Evolutionary conservation across 2,329 filamentous ascomycete species (phyloP), one percentile per base, ranked within the genome.

Genomic region (Fusarium continuum): DNA sequence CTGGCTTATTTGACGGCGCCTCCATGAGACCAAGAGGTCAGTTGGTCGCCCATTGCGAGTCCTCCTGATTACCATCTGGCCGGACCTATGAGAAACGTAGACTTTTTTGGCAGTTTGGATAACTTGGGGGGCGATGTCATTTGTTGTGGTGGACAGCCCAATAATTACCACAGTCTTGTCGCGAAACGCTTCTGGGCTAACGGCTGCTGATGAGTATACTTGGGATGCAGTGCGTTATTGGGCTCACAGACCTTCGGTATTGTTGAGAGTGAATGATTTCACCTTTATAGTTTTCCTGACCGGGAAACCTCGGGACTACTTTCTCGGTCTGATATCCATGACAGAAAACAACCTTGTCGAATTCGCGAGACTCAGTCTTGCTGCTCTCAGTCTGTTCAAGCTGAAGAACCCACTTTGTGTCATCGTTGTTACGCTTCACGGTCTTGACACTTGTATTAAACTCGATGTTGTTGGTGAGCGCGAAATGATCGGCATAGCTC

Each of bases 341-440:
- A 1, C 60, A 63, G 8, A 63, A 64, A 1, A 58, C 54, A 6
- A 63, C 44, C 19, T 63, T 63, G 16, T 63, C 60, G 5, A 63
- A 63, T 2, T 14, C 2, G 4, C 14, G 29, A 7, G 25, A 34
- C 2, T 64, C 43, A 8, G 2, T 20, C 13, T 60, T 17, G 1
- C 43, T 17, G 0, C n/a, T 63, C 2, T 10, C 41, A 1, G 60
- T 20, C 0, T 47, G 19, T 19, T 63, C 38, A 22, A 64, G 8
- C 6, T 64, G 32, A 3, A 63, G 4, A 1, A 36, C 4, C 60
- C 60, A 63, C 2, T 43, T 48, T 0, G 7, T 46, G 4, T 63
- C 46, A 0, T 60, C 32, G 1, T 13, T 29, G 5, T 63, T 64
- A 0, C 59, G 38, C 8, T 49, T 28, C 0, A 64, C 47, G 0